Base-by-base conservation (phyloP, 495 filamentous ascomycete species). In the Xylaria curta region DNA sequence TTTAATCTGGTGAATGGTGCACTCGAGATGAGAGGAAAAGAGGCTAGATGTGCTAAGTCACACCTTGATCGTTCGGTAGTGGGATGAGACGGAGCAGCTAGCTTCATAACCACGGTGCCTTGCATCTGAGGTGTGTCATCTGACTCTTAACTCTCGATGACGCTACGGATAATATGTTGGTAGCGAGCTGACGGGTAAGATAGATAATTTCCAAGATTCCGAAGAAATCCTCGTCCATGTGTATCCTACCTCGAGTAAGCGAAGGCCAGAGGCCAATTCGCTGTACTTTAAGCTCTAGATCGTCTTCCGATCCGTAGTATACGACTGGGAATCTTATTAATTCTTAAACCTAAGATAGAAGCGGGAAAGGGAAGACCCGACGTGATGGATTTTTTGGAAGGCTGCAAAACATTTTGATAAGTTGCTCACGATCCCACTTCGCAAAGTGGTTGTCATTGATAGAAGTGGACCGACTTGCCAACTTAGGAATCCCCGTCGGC, bases 121-220 rank as follows among this genome's bases (percentile, higher is more conserved):
- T 67, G 49, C 49, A 49, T 67, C 31, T 28, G n/a, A 54, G 24
- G 65, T 12, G 65, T 56, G 19, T 67, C 65, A 67, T 67, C 65
- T 67, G 65, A 67, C 49, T 56, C 49, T 36, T 38, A 5, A 66
- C 17, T 49, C 21, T 65, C 5, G 38, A 65, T 31, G 40, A 40
- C 36, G 21, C 17, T 53, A 40, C 13, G 59, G 31, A 38, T 28
- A 26, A 36, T 2, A 49, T 33, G 7, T n/a, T 38, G 67, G 67
- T 69, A 69, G 56, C 67, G 67, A 69, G 67, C 67, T 51, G 40
- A 69, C 42, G 24, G 12, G 33, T 56, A 67, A 54, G 49, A 56
- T 33, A 67, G 28, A 31, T 21, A 63, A 53, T 26, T 53, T 66
- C 46, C 28, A 46, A 47, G 21, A 24, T n/a, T 49, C 19, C 21